These are phyloP conservation scores for Priceomyces haplophilus DNA, from an alignment of 805 yeast genomes.

Conservation along the genomic window DNA sequence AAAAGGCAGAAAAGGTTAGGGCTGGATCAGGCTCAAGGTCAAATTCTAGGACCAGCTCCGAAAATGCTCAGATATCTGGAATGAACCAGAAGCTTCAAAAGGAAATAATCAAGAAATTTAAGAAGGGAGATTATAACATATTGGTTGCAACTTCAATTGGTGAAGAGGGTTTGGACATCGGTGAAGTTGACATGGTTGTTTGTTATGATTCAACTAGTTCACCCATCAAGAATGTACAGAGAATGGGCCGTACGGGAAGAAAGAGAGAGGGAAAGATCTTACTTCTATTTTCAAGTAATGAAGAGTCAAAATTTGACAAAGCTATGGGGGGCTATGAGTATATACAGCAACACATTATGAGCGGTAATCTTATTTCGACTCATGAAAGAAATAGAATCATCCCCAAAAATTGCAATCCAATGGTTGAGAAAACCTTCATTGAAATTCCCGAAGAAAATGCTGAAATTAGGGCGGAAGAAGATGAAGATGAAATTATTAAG, in stretches of 20 bases:
- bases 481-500: conserved; percentile 62
- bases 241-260: conserved; percentile 99
- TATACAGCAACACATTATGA: conserved; percentile 68
- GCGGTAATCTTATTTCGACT: conserved; percentile 42
- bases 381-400: conserved; percentile 61
- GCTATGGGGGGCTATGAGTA: conserved; percentile 81
- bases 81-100: conserved; percentile 91
- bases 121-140: conserved; percentile 68
- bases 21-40: conserved; percentile 23
- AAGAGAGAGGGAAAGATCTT: conserved; percentile 84
- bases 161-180: conserved; percentile 97
- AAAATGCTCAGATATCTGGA: conserved; percentile 73
- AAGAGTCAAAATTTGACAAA: conserved; percentile 71
- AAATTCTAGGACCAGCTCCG: conserved; percentile 56
- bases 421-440: conserved; percentile 53
- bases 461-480: conserved; percentile 53
- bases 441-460: conserved; percentile 70
- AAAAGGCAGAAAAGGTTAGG: conserved; percentile 20
- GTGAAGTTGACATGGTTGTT: conserved; percentile 91
- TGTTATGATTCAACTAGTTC: conserved; percentile 92
- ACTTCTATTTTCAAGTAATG: conserved; percentile 71
- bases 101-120: conserved; percentile 70
- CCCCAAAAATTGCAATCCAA: conserved; percentile 56
- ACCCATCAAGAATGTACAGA: conserved; percentile 87
- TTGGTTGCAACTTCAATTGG: conserved; percentile 96